A percentile compares a stretch with the other conserved stretches of the same genome.
These are phyloP conservation scores for Saussurea involucrata DNA, from an alignment of 129 eudicot genomes.

Conservation along the genomic window DNA sequence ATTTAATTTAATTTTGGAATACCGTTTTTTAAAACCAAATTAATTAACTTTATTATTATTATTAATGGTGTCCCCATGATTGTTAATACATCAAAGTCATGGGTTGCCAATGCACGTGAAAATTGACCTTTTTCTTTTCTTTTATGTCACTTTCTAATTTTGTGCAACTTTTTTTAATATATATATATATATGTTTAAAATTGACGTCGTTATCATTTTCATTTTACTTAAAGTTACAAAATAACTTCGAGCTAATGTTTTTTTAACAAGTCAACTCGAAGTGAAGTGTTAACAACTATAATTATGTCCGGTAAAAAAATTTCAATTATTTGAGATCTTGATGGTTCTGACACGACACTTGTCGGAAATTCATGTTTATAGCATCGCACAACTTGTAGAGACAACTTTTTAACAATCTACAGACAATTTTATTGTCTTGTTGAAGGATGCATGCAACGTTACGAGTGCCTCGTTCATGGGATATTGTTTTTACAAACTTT, in stretches of 20 bases:
- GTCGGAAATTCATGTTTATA: background rate
- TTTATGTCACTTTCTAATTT: slow-evolving; percentile 8
- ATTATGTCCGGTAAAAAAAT: background rate
- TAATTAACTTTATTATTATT: background rate
- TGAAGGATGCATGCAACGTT: background rate
- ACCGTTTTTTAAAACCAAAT: background rate
- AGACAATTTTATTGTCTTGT: background rate
- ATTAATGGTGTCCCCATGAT: slow-evolving; percentile 23
- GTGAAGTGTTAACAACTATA: background rate
- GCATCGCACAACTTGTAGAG: background rate
- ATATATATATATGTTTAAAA: background rate
- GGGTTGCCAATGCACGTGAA: slow-evolving; percentile 22
- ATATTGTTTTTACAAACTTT: background rate
- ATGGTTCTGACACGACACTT: background rate
- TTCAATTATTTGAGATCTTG: background rate
- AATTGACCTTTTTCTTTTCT: background rate
- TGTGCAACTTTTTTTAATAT: background rate
- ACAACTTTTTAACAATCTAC: background rate
- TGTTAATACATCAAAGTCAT: slow-evolving; percentile 26
- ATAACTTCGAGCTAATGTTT: background rate
- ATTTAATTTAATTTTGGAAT: background rate
- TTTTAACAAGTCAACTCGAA: background rate
- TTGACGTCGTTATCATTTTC: background rate
- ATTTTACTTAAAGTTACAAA: background rate
- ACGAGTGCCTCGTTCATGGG: background rate